phyloP scores from a whole-genome alignment of 805 yeast genomes.

The Brettanomyces custersianus region DNA sequence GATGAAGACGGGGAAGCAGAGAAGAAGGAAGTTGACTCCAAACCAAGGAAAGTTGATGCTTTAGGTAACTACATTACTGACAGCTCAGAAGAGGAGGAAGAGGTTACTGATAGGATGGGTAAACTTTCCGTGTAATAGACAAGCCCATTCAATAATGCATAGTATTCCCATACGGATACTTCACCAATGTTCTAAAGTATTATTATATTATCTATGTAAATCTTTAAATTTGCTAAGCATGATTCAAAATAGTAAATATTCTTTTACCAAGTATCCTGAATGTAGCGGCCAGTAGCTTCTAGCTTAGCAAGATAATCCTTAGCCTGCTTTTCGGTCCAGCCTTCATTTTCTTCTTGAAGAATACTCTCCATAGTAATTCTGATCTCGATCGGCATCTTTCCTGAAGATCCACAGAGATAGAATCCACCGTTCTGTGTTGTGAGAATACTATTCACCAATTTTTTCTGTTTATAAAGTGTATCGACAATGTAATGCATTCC shows the following conservation, averaged over 20 bases:
- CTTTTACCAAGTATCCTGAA: slow-evolving; percentile 81
- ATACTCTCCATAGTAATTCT: slow-evolving; percentile 68
- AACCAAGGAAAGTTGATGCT: slow-evolving; percentile 2
- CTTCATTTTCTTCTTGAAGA: slow-evolving; percentile 36
- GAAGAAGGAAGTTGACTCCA: slow-evolving; percentile 6
- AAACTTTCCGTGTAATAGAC: not conserved
- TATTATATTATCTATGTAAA: not conserved
- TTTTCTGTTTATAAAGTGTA: slow-evolving; percentile 42
- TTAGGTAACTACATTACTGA: too few relatives aligned
- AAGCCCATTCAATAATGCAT: not conserved
- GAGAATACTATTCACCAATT: slow-evolving; percentile 42
- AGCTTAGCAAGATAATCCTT: slow-evolving; percentile 42
- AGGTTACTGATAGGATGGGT: not conserved
- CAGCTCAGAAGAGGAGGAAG: not conserved
- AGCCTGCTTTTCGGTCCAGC: slow-evolving; percentile 35
- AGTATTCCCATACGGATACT: not conserved
- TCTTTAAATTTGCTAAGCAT: too few relatives aligned
- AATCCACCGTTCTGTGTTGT: slow-evolving; percentile 49
- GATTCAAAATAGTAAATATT: too few relatives aligned
- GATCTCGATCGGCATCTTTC: slow-evolving; percentile 82
- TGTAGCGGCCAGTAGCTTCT: slow-evolving; percentile 59
- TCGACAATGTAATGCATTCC: slow-evolving; percentile 70
- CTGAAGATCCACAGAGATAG: slow-evolving; percentile 88
- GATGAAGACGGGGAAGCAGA: slow-evolving; percentile 3
- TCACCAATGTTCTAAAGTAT: not conserved